phyloP scores from a whole-genome alignment of 2,329 filamentous ascomycete genomes.

The Calonectria naviculata region DNA sequence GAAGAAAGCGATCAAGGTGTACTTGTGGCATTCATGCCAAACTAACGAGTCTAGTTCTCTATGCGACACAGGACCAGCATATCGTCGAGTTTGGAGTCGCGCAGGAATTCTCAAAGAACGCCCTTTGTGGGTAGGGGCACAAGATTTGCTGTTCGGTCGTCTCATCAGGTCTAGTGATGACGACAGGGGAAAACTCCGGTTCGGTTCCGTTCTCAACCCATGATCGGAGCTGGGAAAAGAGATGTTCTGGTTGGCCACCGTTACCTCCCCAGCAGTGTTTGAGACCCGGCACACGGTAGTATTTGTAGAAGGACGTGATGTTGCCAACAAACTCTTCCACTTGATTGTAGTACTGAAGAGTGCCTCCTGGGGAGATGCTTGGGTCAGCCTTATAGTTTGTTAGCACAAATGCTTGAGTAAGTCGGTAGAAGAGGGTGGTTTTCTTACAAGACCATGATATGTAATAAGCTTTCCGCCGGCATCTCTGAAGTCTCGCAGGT shows the following conservation, averaged over 20 bases:
- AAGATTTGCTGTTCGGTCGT: slow-evolving; percentile 7
- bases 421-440: not conserved
- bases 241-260: not conserved
- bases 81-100: not conserved
- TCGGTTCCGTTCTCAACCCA: slow-evolving; percentile 25
- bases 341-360: slow-evolving; percentile 5
- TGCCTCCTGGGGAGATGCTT: slow-evolving; percentile 3
- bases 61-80: not conserved
- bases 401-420: not conserved
- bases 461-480: slow-evolving; percentile 4
- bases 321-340: not conserved
- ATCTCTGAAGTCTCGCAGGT: not conserved
- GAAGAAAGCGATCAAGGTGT: too few species aligned
- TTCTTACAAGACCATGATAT: not conserved
- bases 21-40: too few species aligned
- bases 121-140: slow-evolving; percentile 21
- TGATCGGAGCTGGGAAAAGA: slow-evolving; percentile 14
- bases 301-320: slow-evolving; percentile 1
- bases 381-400: slow-evolving; percentile 1
- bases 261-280: slow-evolving; percentile 16
- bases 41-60: too few species aligned
- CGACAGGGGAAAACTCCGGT: slow-evolving; percentile 7
- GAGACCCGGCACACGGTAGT: slow-evolving; percentile 23
- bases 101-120: slow-evolving; percentile 1
- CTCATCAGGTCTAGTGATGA: not conserved